Evolutionary conservation across 805 yeast genomes (phyloP).

Genomic region (Cyberlindnera euphorbiiphila): DNA sequence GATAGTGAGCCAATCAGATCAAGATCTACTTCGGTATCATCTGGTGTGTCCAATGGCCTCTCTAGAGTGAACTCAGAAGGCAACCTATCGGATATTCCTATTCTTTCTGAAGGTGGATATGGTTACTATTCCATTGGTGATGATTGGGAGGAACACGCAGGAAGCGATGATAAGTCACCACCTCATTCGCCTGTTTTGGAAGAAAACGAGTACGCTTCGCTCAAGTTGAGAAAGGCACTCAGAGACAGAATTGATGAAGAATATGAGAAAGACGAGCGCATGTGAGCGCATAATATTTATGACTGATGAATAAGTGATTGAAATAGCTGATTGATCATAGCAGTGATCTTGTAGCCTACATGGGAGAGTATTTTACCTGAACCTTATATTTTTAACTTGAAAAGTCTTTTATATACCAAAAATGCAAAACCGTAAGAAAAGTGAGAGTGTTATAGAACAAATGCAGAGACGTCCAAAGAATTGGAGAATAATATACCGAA

Average conservation of each 20-base stretch:
- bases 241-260: conserved; percentile 7
- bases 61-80: conserved; percentile 60
- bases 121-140: conserved; percentile 5
- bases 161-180: too few species aligned
- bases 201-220: neutral
- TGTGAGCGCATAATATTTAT: too few species aligned
- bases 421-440: neutral
- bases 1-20: conserved; percentile 23
- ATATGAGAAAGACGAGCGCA: too few species aligned
- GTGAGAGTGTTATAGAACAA: neutral
- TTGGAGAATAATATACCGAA: neutral
- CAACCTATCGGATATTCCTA: conserved; percentile 61
- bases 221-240: conserved; percentile 9
- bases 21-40: conserved; percentile 24
- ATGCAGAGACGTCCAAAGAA: conserved; percentile 4
- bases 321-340: too few species aligned
- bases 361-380: too few species aligned
- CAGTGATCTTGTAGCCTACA: too few species aligned
- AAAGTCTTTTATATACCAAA: conserved; percentile 10
- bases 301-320: too few species aligned
- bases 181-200: neutral
- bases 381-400: too few species aligned
- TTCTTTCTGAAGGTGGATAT: conserved; percentile 37
- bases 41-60: conserved; percentile 51
- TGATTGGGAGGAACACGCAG: too few species aligned